Percentiles rank a stretch among this genome's conserved stretches.
These are phyloP conservation scores for Artomyces pyxidatus DNA, from an alignment of 768 basidiomycete species.

Conservation along the genomic window DNA sequence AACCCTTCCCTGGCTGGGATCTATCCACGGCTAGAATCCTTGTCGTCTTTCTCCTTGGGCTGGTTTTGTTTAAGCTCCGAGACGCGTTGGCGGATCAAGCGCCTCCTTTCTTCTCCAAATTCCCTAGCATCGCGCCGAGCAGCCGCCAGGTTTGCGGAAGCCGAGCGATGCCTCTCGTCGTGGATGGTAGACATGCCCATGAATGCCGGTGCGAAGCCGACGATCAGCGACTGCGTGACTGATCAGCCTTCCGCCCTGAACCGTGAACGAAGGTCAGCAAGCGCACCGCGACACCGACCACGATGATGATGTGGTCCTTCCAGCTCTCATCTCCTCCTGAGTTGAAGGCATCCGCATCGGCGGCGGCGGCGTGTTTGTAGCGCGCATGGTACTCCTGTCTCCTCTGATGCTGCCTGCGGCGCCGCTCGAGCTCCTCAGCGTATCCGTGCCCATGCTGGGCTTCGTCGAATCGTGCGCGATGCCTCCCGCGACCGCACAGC, in stretches of 20 bases:
- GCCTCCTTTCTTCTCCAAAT: conserved; percentile 44
- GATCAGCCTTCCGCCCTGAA: background rate
- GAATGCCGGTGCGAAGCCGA: conserved; percentile 37
- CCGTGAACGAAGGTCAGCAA: background rate
- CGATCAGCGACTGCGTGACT: conserved; percentile 31
- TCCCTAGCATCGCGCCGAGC: conserved; percentile 51
- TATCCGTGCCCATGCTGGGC: conserved; percentile 27
- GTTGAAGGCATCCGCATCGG: conserved; percentile 21
- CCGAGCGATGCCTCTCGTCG: conserved; percentile 41
- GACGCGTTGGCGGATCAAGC: conserved; percentile 42
- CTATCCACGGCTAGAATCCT: no score
- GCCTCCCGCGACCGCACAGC: conserved; percentile 31
- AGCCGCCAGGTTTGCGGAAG: conserved; percentile 48
- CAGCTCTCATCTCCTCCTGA: conserved; percentile 34
- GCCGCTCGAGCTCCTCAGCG: conserved; percentile 42
- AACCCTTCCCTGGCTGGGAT: no score
- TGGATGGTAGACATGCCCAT: conserved; percentile 27
- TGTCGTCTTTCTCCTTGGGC: conserved; percentile 1
- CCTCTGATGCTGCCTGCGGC: conserved; percentile 28
- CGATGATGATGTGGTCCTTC: conserved; percentile 43
- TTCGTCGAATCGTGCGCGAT: conserved; percentile 8
- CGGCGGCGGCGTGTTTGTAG: no score
- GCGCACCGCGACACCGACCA: conserved; percentile 41
- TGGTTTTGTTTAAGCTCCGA: conserved; percentile 24
- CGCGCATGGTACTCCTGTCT: conserved; percentile 9